Base-by-base conservation (phyloP, 2,329 filamentous ascomycete genomes). In the Alternaria sp. region DNA sequence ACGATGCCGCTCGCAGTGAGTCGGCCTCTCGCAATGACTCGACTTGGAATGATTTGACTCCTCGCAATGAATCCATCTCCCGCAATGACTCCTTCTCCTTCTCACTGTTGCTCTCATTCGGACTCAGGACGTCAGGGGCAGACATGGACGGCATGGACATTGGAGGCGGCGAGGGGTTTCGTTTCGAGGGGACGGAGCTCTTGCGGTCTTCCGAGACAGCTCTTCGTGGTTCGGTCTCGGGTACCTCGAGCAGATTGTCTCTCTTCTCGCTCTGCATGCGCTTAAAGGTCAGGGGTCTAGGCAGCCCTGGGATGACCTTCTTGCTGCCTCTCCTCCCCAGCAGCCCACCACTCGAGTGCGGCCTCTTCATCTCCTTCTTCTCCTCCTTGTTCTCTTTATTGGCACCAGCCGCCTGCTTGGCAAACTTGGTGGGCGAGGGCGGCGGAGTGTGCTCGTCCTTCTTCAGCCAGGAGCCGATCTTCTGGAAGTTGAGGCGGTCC, bases 181-280 rank as follows among this genome's bases (percentile, higher is more conserved):
- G 81, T 61, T 80, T 80, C 54, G 67, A 79, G 56, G 66, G 84
- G 9, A 91, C 94, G 14, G 89, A 83, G 11, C 90, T 87, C 71
- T 92, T 87, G 64, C 81, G 82, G 72, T 87, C 90, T 16, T 87
- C 85, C 9, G 93, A 96, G n/a, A 89, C 82, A 16, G 92, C 88
- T 72, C 93, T 87, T 67, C 91, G 87, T 78, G 93, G 91, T 40
- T 86, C 85, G 27, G 84, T 80, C 32, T 88, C 85, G 49, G 89
- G 83, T 43, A 88, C 84, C 45, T 91, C 89, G 60, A 90, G 84
- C 55, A 97, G 83, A 71, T 89, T 90, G 69, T 91, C 88, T 68
- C 93, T 86, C 64, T 87, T 86, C 79, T 97, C 94, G 28, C 92
- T 94, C 75, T 91, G 87, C 77, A 94, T 92, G 70, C 93, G 87